Conservation (phyloP, 306 rosid genomes). For the Rubus idaeus region DNA sequence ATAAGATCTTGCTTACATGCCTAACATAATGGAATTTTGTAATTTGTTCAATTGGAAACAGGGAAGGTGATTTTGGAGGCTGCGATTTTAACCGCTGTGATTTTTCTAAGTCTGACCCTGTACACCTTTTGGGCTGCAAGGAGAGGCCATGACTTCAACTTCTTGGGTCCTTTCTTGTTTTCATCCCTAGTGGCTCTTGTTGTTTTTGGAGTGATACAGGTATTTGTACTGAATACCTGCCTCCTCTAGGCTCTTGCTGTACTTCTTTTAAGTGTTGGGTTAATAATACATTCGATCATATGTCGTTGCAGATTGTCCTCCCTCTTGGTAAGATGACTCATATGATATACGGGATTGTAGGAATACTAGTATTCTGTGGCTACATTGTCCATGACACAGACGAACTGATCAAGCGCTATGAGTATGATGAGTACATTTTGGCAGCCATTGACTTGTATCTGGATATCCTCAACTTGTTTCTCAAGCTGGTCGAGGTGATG, state of each 20-base stretch:
- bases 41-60: conserved; percentile 19
- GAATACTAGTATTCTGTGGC: conserved; percentile 54
- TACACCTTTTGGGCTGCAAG: conserved; percentile 67
- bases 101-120: conserved; percentile 36
- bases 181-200: conserved; percentile 42
- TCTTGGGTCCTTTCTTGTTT: conserved; percentile 60
- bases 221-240: conserved; percentile 8
- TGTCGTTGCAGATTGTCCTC: conserved; percentile 26
- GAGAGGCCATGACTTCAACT: conserved; percentile 52
- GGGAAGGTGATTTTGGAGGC: conserved; percentile 45
- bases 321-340: conserved; percentile 46
- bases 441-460: conserved; percentile 52
- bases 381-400: conserved; percentile 49
- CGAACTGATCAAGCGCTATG: conserved; percentile 40
- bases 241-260: neutral
- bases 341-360: conserved; percentile 35
- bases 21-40: neutral
- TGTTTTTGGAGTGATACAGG: conserved; percentile 46
- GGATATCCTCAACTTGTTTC: conserved; percentile 49
- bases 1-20: neutral
- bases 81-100: conserved; percentile 43
- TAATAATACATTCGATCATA: neutral
- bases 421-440: conserved; percentile 54
- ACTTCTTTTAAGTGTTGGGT: neutral
- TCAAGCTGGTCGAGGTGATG: conserved; percentile 20